These are phyloP conservation scores for Dittrichia graveolens DNA, from an alignment of 129 eudicot species.

Conservation along the genomic window DNA sequence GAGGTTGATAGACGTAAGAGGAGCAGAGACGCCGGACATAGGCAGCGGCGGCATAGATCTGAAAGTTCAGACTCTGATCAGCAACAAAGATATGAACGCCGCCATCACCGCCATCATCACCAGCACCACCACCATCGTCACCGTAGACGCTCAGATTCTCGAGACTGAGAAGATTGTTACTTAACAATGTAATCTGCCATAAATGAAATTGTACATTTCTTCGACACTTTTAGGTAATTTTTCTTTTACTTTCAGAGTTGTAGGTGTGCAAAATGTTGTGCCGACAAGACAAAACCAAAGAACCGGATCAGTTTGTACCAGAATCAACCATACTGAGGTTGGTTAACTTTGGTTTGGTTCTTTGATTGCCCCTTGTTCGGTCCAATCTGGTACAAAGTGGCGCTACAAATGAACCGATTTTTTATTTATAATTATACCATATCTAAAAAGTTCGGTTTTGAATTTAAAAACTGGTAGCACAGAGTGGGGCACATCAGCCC, in stretches of 20 bases:
- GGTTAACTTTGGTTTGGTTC: not conserved
- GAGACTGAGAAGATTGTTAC: constrained; percentile 6
- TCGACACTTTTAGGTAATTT: not conserved
- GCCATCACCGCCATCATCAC: constrained; percentile 19
- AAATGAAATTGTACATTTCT: constrained; percentile 16
- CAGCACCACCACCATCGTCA: constrained; percentile 23
- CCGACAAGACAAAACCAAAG: no score
- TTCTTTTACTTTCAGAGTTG: not conserved
- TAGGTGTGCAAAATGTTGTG: no score
- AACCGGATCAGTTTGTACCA: no score
- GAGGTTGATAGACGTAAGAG: constrained; percentile 45
- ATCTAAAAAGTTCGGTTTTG: no score
- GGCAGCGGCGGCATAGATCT: constrained; percentile 31
- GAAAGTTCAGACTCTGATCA: constrained; percentile 44
- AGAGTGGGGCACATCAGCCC: no score
- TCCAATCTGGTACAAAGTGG: no score
- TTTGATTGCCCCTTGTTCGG: not conserved
- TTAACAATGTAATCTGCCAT: constrained; percentile 5
- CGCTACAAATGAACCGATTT: no score
- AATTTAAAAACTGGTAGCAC: no score
- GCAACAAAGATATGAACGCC: constrained; percentile 25
- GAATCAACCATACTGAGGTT: not conserved
- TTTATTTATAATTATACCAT: no score
- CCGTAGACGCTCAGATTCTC: constrained; percentile 31
- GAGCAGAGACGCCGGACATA: constrained; percentile 30